Evolutionary conservation across 1,139 yeast genomes (phyloP).

Genomic region (Groenewaldozyma auringiensis): DNA sequence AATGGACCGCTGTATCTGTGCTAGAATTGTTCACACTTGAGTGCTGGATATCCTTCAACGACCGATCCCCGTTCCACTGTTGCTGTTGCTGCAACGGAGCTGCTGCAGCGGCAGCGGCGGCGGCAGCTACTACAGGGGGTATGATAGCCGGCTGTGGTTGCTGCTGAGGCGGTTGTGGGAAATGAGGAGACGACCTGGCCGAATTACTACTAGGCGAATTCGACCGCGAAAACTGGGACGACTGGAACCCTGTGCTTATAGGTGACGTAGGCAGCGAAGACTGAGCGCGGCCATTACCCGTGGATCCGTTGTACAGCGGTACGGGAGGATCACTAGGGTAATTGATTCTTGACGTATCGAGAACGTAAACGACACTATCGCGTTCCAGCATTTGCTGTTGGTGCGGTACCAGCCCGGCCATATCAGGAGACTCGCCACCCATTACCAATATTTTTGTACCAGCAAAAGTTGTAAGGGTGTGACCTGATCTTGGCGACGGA

Average conservation of each 20-base stretch:
- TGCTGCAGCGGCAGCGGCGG: constrained; percentile 7
- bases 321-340: constrained; percentile 26
- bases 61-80: neutral
- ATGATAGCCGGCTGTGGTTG: neutral
- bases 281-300: neutral
- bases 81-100: neutral
- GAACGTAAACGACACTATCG: constrained; percentile 32
- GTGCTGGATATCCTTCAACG: neutral
- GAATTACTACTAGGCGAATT: neutral
- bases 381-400: constrained; percentile 10
- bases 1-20: neutral
- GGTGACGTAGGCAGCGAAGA: constrained; percentile 1
- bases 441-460: constrained; percentile 68
- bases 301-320: constrained; percentile 2
- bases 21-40: neutral
- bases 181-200: neutral
- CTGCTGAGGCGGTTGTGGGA: neutral
- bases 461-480: constrained; percentile 68
- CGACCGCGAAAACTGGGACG: neutral
- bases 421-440: constrained; percentile 67
- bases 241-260: neutral
- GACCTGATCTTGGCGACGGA: constrained; percentile 93
- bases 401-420: neutral
- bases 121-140: neutral
- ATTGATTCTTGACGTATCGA: constrained; percentile 35